Evolutionary conservation across 2,329 filamentous ascomycete genomes (phyloP).

Genomic region (Lasiodiplodia theobromae): DNA sequence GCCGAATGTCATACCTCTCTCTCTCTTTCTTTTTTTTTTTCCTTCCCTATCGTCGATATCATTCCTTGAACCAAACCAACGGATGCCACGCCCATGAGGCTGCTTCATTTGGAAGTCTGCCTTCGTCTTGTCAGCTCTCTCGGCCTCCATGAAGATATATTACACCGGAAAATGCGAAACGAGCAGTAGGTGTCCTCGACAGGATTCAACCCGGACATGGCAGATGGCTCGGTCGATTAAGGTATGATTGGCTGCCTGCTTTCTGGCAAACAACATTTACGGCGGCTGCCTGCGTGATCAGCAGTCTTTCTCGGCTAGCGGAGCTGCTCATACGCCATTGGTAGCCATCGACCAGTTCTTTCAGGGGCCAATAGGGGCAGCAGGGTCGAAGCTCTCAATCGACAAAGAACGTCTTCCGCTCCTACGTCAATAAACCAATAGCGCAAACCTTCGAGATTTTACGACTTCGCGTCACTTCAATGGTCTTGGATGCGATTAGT

Average conservation of each 20-base stretch:
- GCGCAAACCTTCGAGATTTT: background rate
- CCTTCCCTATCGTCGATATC: background rate
- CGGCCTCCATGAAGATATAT: no score
- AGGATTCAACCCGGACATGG: background rate
- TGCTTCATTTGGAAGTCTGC: no score
- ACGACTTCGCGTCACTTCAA: background rate
- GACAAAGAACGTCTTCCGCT: background rate
- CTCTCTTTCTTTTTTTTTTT: background rate
- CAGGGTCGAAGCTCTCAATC: background rate
- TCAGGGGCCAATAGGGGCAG: constrained; percentile 22
- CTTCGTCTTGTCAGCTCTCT: no score
- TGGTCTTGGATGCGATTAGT: constrained; percentile 6
- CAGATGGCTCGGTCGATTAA: background rate
- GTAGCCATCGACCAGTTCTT: background rate
- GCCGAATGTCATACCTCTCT: background rate
- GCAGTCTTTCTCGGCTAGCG: constrained; percentile 10
- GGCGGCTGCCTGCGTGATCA: background rate
- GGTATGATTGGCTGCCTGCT: background rate
- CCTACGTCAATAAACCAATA: background rate
- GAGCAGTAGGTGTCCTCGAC: no score
- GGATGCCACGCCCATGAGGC: no score
- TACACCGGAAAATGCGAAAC: no score
- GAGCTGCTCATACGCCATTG: background rate
- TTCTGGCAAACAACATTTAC: background rate
- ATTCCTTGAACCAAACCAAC: background rate